Evolutionary conservation across 352 stramenopile genomes (phyloP), one percentile per base, ranked within the genome.

Genomic region (Elongisporangium undulatum): DNA sequence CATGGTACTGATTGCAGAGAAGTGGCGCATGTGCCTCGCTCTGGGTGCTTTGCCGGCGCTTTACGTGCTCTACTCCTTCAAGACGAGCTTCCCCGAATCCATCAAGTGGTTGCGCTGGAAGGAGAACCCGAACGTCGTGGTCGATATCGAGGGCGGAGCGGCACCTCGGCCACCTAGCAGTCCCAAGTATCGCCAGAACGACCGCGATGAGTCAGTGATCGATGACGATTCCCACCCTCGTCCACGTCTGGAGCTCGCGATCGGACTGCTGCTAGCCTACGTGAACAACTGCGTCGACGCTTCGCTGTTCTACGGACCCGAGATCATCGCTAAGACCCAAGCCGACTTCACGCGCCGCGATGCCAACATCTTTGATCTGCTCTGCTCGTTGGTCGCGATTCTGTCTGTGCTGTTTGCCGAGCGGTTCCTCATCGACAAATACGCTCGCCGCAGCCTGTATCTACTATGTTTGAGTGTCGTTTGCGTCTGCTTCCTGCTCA

Each of bases 221-320:
- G 17, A 48, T 9, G 48, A 53, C 24, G n/a, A 58, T 22, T 48
- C 59, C 9, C 52, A 34, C 9, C 53, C 55, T 24, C 74, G 64
- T 13, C 76, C 79, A 26, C 72, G 72, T 13, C 63, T 89, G n/a
- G 82, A 92, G 55, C 81, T 95, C 12, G 51, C 74, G 48, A 85
- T 93, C 20, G 86, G 86, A 19, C 80, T 95, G 16, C 49, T 94
- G 53, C 69, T 94, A 13, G 86, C 86, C 2, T 94, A 92, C 63
- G 85, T 91, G 34, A 94, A 95, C 69, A 95, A 95, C 65, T 95
- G 82, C 55, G 82, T 95, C 21, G 84, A 94, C 61, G 80, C 82
- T 13, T 92, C 83, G 62, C 79, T 95, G n/a, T 95, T 95, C 59
- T 95, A 95, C 64, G 86, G 86, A 1, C 86, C 86, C 0, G 71